Evolutionary conservation across 805 yeast species (phyloP).

Genomic region (Yarrowia divulgata): DNA sequence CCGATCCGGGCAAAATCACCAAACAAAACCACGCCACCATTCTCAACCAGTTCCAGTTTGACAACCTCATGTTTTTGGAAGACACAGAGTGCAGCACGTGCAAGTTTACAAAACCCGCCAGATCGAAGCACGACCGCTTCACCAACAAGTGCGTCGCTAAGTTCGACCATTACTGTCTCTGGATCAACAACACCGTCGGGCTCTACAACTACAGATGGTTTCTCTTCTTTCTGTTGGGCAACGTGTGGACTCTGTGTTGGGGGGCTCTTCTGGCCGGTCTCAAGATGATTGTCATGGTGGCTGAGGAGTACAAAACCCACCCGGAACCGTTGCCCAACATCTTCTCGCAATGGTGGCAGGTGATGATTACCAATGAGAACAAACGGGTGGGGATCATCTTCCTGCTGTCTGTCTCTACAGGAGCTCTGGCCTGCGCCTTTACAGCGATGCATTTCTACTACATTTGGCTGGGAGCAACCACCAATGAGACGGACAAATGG

Average conservation of each 20-base stretch:
- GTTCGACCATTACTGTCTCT: slow-evolving; percentile 68
- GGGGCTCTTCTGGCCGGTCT: slow-evolving; percentile 52
- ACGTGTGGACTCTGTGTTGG: slow-evolving; percentile 56
- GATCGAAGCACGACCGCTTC: slow-evolving; percentile 65
- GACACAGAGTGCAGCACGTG: slow-evolving; percentile 60
- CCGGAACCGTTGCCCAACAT: slow-evolving; percentile 31
- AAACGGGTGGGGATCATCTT: slow-evolving; percentile 53
- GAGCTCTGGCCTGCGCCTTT: slow-evolving; percentile 57
- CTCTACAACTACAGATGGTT: slow-evolving; percentile 69
- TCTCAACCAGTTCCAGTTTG: slow-evolving; percentile 52
- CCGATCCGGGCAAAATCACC: slow-evolving; percentile 53
- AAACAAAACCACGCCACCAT: slow-evolving; percentile 45
- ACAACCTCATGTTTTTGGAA: slow-evolving; percentile 62
- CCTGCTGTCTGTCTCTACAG: slow-evolving; percentile 56
- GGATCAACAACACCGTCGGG: slow-evolving; percentile 70
- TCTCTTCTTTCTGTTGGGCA: slow-evolving; percentile 60
- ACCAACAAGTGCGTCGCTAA: slow-evolving; percentile 59
- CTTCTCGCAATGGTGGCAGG: slow-evolving; percentile 24
- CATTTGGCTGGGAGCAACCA: slow-evolving; percentile 72
- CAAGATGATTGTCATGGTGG: slow-evolving; percentile 26
- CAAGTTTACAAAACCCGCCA: slow-evolving; percentile 58
- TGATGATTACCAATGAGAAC: slow-evolving; percentile 42
- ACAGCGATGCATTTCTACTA: slow-evolving; percentile 57
- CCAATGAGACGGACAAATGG: slow-evolving; percentile 80
- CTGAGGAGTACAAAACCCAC: slow-evolving; percentile 40